Base-by-base conservation (phyloP, 768 basidiomycete species). In the Pleurotus platypus region DNA sequence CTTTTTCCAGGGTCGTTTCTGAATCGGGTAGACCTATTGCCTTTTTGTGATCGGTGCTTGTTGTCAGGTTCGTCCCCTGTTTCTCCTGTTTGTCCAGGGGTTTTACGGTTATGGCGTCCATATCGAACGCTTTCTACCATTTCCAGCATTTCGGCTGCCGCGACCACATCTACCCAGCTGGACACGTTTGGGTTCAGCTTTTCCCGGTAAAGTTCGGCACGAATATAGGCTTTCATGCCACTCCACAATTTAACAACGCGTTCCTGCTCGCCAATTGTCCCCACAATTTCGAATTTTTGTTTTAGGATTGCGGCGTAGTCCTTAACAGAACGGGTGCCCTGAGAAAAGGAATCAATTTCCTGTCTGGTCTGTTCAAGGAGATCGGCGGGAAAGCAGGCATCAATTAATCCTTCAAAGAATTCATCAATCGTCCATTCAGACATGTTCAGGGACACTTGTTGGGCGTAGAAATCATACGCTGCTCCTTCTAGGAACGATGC, bases 311-410 rank as follows among this genome's bases (percentile, higher is more conserved):
- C 67, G 1, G 67, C 62, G 57, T 68, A 78, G 6, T 70, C 67
- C 0, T 63, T 55, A 0, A 78, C 69, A 0, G 61, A 62, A 7
- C 62, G 63, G 39, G 64, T 46, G 2, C 63, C 57, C 47, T 78
- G 75, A 1, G 46, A 50, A 5, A 55, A 60, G 0, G 42, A 26
- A 0, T 62, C 43, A 0, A 78, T n/a, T 66, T 67, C 7, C 65
- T 57, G 0, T 64, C 37, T n/a, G 13, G 42, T 43, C 2, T 43
- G 42, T 43, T 43, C 42, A 8, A 43, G 8, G n/a, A 74, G 42
- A 39, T 71, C 61, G 0, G 65, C 46, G 0, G 73, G 73, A 60
- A 76, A 76, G 30, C 74, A 73, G 24, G 71, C 70, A 16, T 74
- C 63, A 49, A 72, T 75, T 11, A 76, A 15, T 27, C 64, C 67